phyloP scores from a whole-genome alignment of 495 filamentous ascomycete species.

The Hypoxylon trugodes region DNA sequence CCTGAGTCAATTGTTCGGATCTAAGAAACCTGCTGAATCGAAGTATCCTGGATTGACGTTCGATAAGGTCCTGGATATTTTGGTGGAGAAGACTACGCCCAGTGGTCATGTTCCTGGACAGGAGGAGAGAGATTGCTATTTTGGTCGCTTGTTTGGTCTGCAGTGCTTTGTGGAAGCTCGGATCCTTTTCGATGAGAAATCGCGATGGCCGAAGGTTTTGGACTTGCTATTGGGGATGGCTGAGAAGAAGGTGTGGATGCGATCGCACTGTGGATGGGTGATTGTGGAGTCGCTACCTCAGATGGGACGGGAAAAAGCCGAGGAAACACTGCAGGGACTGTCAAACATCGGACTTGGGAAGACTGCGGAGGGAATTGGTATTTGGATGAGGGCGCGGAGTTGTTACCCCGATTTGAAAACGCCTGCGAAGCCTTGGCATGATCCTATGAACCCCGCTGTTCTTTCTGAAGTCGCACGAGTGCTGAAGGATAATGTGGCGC shows the following conservation, averaged over 20 bases:
- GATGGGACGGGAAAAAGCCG: conserved; percentile 62
- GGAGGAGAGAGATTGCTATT: conserved; percentile 84
- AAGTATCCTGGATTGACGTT: conserved; percentile 61
- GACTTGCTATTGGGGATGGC: conserved; percentile 65
- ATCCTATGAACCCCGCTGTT: conserved; percentile 74
- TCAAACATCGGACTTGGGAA: conserved; percentile 69
- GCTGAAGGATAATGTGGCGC: conserved; percentile 76
- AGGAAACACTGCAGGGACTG: conserved; percentile 69
- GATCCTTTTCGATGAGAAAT: conserved; percentile 68
- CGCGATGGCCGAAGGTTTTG: conserved; percentile 70
- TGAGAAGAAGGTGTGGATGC: conserved; percentile 82
- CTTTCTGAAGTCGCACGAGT: conserved; percentile 71
- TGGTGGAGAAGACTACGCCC: conserved; percentile 72
- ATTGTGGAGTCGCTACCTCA: conserved; percentile 60
- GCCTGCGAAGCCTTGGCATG: conserved; percentile 76
- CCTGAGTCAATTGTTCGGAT: conserved; percentile 67
- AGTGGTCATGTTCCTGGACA: conserved; percentile 72
- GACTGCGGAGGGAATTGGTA: conserved; percentile 85
- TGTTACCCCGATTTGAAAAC: conserved; percentile 69
- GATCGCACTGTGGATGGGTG: conserved; percentile 84
- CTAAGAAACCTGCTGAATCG: conserved; percentile 48
- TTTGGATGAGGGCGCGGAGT: conserved; percentile 78
- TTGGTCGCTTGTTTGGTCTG: conserved; percentile 86
- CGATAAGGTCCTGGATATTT: conserved; percentile 66
- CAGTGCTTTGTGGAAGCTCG: conserved; percentile 83